Evolutionary conservation across 352 stramenopile species (phyloP).

Genomic region (Phytophthora melonis): DNA sequence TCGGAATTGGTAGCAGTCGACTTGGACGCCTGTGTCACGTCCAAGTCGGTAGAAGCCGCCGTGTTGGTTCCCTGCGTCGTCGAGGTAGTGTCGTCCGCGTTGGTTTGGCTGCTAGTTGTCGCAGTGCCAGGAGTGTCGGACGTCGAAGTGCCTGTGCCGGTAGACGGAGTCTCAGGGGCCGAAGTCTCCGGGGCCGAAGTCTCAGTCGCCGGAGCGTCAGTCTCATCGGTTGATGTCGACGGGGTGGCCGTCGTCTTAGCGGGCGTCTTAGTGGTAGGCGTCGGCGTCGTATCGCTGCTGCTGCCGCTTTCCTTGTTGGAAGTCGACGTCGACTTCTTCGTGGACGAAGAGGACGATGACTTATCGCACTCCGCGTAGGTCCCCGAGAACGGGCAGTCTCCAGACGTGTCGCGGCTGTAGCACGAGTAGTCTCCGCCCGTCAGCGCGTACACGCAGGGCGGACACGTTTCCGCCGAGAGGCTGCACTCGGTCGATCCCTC

Average conservation of each 20-base stretch:
- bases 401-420: constrained; percentile 52
- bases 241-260: constrained; percentile 19
- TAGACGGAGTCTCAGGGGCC: constrained; percentile 1
- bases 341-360: constrained; percentile 6
- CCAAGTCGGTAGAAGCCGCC: neutral
- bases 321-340: constrained; percentile 6
- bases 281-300: constrained; percentile 9
- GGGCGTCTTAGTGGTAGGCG: constrained; percentile 10
- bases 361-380: constrained; percentile 41
- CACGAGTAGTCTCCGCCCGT: constrained; percentile 70
- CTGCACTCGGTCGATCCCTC: constrained; percentile 67
- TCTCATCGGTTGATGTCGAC: constrained; percentile 7
- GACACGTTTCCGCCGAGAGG: constrained; percentile 50
- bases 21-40: constrained; percentile 15
- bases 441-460: constrained; percentile 75
- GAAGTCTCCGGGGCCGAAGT: constrained; percentile 1
- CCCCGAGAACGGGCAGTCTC: constrained; percentile 35
- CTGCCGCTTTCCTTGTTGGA: neutral
- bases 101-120: constrained; percentile 15
- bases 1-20: constrained; percentile 6
- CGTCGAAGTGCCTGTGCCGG: constrained; percentile 2
- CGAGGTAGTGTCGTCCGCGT: constrained; percentile 2
- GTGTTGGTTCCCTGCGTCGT: neutral
- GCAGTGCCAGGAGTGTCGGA: constrained; percentile 1
- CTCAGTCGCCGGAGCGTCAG: neutral